A percentile compares a stretch with the other conserved stretches of the same genome.
These are phyloP conservation scores for Prunus dulcis DNA, from an alignment of 306 rosid species.

Conservation along the genomic window DNA sequence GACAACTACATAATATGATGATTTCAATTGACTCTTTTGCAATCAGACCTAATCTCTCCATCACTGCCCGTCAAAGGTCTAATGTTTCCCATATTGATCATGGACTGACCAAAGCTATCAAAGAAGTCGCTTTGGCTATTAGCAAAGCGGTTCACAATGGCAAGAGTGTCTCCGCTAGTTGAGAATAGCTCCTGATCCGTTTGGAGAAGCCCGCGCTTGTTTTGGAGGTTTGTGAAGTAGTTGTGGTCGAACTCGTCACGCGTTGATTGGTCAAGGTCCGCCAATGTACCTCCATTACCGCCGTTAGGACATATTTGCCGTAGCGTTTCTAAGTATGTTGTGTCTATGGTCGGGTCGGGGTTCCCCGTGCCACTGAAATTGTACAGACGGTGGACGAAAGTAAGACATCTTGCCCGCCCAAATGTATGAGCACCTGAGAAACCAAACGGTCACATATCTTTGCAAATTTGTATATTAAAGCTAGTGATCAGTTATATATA, in stretches of 20 bases:
- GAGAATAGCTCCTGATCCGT: conserved; percentile 46
- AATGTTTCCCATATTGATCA: conserved; percentile 44
- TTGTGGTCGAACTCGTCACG: conserved; percentile 36
- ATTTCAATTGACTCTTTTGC: conserved; percentile 33
- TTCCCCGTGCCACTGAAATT: conserved; percentile 15
- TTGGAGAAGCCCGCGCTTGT: conserved; percentile 33
- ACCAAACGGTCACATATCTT: background rate
- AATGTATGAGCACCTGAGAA: conserved; percentile 46
- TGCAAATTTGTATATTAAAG: background rate
- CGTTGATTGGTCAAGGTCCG: conserved; percentile 33
- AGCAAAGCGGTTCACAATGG: conserved; percentile 33
- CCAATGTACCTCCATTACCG: background rate
- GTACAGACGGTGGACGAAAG: conserved; percentile 18
- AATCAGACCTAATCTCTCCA: conserved; percentile 42
- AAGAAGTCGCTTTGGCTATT: conserved; percentile 30
- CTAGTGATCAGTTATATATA: background rate
- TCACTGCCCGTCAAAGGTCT: conserved; percentile 29
- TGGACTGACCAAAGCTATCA: conserved; percentile 34
- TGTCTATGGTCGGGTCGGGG: conserved; percentile 33
- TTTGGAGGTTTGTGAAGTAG: conserved; percentile 45
- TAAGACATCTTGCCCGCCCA: conserved; percentile 31
- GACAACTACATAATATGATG: background rate
- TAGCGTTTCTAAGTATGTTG: conserved; percentile 27
- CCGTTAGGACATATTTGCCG: conserved; percentile 33
- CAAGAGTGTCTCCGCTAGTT: conserved; percentile 19